Percentiles rank a stretch among this genome's conserved stretches.
Evolutionary conservation across 257 asterid species (phyloP).

Genomic region (Plantago major): DNA sequence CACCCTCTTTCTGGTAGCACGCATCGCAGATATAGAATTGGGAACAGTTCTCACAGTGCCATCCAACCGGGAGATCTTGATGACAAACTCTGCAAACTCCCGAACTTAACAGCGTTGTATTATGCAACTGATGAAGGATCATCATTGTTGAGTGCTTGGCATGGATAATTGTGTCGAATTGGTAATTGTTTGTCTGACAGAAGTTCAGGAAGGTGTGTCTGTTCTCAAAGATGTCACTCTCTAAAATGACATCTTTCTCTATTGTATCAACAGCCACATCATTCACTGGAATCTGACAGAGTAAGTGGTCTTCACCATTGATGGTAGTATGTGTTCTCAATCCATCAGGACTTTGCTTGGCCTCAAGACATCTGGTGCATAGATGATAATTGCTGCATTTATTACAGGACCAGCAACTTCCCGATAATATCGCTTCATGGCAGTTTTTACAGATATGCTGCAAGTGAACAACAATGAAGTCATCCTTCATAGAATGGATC

Average conservation of each 20-base stretch:
- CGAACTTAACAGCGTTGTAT: constrained; percentile 14
- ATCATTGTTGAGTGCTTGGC: constrained; percentile 90
- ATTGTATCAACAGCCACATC: constrained; percentile 40
- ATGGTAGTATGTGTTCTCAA: constrained; percentile 34
- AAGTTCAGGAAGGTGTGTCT: constrained; percentile 57
- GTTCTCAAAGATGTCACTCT: constrained; percentile 43
- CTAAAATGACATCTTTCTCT: constrained; percentile 37
- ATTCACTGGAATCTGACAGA: constrained; percentile 35
- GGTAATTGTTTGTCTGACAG: constrained; percentile 56
- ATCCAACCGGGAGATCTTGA: constrained; percentile 22
- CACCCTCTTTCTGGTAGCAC: constrained; percentile 34
- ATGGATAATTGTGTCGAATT: constrained; percentile 62
- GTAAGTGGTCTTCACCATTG: constrained; percentile 50
- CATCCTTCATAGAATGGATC: constrained; percentile 49
- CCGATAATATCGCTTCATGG: constrained; percentile 46
- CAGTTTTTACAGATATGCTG: constrained; percentile 51
- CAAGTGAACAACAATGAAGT: constrained; percentile 55
- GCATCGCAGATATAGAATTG: constrained; percentile 32
- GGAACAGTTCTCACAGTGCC: constrained; percentile 40
- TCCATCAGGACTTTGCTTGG: constrained; percentile 25
- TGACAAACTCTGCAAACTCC: constrained; percentile 35
- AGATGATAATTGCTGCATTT: constrained; percentile 51
- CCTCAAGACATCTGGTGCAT: constrained; percentile 51
- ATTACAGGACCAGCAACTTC: constrained; percentile 48
- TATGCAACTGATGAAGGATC: constrained; percentile 60